A percentile compares a stretch with the other conserved stretches of the same genome.
These are phyloP conservation scores for Fagopyrum esculentum DNA, from an alignment of 148 eudicot species.

Conservation along the genomic window DNA sequence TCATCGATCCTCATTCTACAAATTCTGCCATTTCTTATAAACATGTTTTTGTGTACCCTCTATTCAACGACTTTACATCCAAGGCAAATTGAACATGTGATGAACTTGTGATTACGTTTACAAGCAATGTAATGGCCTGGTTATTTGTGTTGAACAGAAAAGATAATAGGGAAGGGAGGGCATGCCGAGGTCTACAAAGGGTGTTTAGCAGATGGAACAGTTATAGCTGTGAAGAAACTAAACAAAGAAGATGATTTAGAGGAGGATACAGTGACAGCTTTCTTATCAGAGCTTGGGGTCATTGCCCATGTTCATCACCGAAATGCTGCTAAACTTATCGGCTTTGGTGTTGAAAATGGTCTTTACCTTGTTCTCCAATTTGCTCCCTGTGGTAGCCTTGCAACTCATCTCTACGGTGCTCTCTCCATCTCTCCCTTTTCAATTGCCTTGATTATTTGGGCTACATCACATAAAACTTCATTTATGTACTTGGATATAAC, in stretches of 20 bases:
- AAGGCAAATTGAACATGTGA: not conserved
- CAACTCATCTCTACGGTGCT: slow-evolving; percentile 14
- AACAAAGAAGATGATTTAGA: not conserved
- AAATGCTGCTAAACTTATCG: slow-evolving; percentile 10
- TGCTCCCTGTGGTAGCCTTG: slow-evolving; percentile 11
- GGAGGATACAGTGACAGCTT: not conserved
- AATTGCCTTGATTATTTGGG: not conserved
- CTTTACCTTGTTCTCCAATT: slow-evolving; percentile 14
- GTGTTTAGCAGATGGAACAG: slow-evolving; percentile 6
- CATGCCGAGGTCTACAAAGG: slow-evolving; percentile 14
- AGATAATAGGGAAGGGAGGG: slow-evolving; percentile 8
- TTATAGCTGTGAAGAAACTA: slow-evolving; percentile 3
- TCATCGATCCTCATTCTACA: too few species aligned
- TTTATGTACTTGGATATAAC: too few species aligned
- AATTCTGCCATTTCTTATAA: too few species aligned
- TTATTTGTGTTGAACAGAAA: not conserved
- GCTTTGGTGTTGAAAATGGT: slow-evolving; percentile 13
- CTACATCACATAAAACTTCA: not conserved
- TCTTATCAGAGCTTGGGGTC: slow-evolving; percentile 10
- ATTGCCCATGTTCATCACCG: slow-evolving; percentile 12
- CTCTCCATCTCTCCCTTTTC: not conserved
- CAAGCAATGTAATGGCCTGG: not conserved
- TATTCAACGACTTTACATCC: not conserved
- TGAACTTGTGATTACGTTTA: too few species aligned
- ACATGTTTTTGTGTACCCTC: too few species aligned